Conservation (phyloP, 345 rosid genomes). For the Litchi chinensis region DNA sequence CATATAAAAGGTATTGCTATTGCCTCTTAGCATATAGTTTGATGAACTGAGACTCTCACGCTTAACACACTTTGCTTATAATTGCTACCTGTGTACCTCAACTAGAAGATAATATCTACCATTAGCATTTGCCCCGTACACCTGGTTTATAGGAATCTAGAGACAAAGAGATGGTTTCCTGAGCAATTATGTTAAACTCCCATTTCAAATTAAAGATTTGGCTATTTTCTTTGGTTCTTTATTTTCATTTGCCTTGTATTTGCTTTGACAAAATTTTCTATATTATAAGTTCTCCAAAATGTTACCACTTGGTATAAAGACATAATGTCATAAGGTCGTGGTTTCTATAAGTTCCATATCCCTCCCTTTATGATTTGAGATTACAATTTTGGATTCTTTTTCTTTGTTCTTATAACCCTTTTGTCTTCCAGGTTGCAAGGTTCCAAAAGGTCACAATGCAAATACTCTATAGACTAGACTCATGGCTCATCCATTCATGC, state of each 20-base stretch:
- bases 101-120: no score
- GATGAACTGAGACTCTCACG: no score
- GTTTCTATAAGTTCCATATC: not conserved
- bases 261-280: not conserved
- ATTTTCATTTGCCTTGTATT: not conserved
- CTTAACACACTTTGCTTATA: no score
- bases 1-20: no score
- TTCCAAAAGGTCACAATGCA: constrained; percentile 47
- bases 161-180: not conserved
- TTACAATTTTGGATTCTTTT: not conserved
- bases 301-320: no score
- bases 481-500: constrained; percentile 41
- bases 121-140: not conserved
- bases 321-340: no score
- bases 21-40: no score
- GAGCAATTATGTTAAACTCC: not conserved
- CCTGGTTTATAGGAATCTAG: not conserved
- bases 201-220: not conserved
- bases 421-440: constrained; percentile 28
- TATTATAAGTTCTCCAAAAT: not conserved
- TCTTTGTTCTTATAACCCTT: not conserved
- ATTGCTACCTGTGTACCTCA: no score
- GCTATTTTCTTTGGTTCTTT: not conserved
- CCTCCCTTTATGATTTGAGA: not conserved
- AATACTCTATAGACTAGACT: constrained; percentile 58